Base-by-base conservation (phyloP, 2,329 filamentous ascomycete genomes). In the Pseudogymnoascus sp. region DNA sequence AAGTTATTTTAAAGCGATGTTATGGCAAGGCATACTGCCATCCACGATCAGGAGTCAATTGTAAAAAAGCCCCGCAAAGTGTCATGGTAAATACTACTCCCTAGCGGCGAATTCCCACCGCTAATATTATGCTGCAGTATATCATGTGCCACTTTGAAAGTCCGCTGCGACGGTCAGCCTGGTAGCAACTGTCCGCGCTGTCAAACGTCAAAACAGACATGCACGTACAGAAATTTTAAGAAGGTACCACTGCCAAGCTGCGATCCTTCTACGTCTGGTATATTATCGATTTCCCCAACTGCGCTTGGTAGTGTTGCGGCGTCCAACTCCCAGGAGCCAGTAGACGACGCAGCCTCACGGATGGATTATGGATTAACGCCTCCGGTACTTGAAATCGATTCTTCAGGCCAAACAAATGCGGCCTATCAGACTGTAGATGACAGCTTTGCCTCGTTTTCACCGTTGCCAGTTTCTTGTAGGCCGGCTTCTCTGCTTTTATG, bases 21-120 rank as follows among this genome's bases (percentile, higher is more conserved):
- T 15, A 63, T 63, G 62, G 58, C 62, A 26, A 62, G 62, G 21
- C 62, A 63, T 60, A 58, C 60, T 62, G 35, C 60, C 26, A 61
- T 63, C 21, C 62, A 63, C 39, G 60, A 55, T 26, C 39, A 60
- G 52, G 34, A 59, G 21, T 48, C 45, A 8, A 59, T 30, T 59
- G 18, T 45, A 15, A 63, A 60, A 52, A 61, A 45, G 28, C 60
- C 62, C 34, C 62, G 62, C 35, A 63, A 63, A 62, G 55, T 63
- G 18, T 58, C 62, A 52, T 63, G 62, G 62, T 63, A 33, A 41
- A 60, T 41, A 28, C 15, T 59, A 3, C 23, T 13, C 41, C 21
- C 34, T 26, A 30, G 23, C 12, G 35, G 30, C 13, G 7, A 34
- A 33, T 61, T 45, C n/a, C n/a, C 33, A 52, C 41, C 13, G 38